phyloP scores from a whole-genome alignment of 106 monocot genomes.

The Gastrodia elata region DNA sequence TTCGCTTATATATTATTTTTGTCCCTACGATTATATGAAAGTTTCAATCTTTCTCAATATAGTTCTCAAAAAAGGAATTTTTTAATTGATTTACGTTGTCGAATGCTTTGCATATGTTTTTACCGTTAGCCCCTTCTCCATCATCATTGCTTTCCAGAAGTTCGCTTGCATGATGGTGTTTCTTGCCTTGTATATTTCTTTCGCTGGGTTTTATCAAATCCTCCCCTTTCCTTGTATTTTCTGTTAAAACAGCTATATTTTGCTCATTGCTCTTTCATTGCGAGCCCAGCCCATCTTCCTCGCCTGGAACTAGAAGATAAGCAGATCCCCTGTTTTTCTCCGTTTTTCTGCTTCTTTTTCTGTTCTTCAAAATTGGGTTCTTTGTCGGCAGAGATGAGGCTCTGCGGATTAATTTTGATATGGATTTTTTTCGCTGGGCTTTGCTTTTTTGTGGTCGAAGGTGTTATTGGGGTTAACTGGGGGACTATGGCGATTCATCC shows the following conservation, averaged over 20 bases:
- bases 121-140: too few species aligned
- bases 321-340: background rate
- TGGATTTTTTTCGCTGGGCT: background rate
- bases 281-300: background rate
- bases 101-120: too few species aligned
- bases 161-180: background rate
- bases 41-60: too few species aligned
- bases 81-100: too few species aligned
- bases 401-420: background rate
- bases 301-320: too few species aligned
- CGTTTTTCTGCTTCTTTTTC: background rate
- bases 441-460: background rate
- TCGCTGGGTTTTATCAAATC: too few species aligned
- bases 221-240: too few species aligned
- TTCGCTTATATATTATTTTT: too few species aligned
- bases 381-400: background rate
- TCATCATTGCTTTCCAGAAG: too few species aligned
- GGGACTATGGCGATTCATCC: conserved; percentile 43
- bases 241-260: too few species aligned
- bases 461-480: conserved; percentile 46
- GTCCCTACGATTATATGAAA: too few species aligned
- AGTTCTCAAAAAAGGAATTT: too few species aligned
- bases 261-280: background rate
- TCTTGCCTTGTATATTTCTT: background rate
- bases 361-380: background rate